Percentiles rank a stretch among this genome's conserved stretches.
Evolutionary conservation across 345 rosid genomes (phyloP).

Genomic region (Schrenkiella parvula): DNA sequence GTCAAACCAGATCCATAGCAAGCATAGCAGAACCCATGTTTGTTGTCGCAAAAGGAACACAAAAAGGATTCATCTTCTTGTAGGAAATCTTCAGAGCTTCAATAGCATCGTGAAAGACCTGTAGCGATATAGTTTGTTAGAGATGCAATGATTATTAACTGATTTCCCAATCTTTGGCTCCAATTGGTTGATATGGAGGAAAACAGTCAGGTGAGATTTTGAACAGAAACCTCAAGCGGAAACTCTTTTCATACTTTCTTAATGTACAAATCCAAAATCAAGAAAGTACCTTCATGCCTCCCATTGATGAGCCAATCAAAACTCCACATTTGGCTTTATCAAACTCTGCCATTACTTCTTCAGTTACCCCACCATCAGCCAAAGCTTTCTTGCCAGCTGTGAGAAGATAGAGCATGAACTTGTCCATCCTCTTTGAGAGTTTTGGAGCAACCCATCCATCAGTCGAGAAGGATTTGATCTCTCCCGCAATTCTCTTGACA

Average conservation of each 20-base stretch:
- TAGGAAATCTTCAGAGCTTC: slow-evolving; percentile 87
- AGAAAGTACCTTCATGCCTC: slow-evolving; percentile 77
- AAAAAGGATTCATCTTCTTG: slow-evolving; percentile 92
- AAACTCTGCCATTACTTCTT: slow-evolving; percentile 70
- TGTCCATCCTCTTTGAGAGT: slow-evolving; percentile 87
- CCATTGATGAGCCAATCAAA: slow-evolving; percentile 90
- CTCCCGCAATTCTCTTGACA: slow-evolving; percentile 86
- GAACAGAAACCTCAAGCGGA: background rate
- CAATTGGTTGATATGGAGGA: background rate
- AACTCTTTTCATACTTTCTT: background rate
- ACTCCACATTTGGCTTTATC: slow-evolving; percentile 87
- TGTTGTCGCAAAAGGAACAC: slow-evolving; percentile 94
- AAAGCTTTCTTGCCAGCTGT: slow-evolving; percentile 96
- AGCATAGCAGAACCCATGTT: slow-evolving; percentile 99
- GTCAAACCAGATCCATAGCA: slow-evolving; percentile 88
- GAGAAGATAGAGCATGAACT: slow-evolving; percentile 91
- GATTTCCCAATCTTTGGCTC: background rate
- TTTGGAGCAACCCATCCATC: slow-evolving; percentile 93
- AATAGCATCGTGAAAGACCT: slow-evolving; percentile 90
- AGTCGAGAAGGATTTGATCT: slow-evolving; percentile 73
- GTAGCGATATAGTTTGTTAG: slow-evolving; percentile 14
- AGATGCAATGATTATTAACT: background rate
- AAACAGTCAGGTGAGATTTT: background rate
- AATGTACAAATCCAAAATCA: background rate
- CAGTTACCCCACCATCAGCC: slow-evolving; percentile 78